These are phyloP conservation scores for Primulina tabacum DNA, from an alignment of 257 asterid species.

Conservation along the genomic window DNA sequence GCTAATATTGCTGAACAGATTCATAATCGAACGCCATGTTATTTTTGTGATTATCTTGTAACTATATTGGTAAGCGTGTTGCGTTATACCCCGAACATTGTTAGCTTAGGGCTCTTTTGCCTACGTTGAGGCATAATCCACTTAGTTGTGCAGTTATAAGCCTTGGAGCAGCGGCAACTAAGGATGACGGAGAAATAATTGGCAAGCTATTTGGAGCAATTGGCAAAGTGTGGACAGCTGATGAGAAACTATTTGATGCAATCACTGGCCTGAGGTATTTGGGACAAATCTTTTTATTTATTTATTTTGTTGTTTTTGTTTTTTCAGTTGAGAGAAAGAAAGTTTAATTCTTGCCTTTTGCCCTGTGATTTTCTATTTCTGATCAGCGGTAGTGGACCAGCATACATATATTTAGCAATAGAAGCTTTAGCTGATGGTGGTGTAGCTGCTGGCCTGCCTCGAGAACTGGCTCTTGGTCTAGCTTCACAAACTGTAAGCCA, in stretches of 20 bases:
- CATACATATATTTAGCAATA: conserved; percentile 80
- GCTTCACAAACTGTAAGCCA: conserved; percentile 93
- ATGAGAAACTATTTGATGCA: conserved; percentile 85
- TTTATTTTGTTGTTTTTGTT: background rate
- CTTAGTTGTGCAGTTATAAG: conserved; percentile 50
- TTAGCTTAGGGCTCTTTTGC: background rate
- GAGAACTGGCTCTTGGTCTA: conserved; percentile 80
- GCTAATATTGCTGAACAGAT: background rate
- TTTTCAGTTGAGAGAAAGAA: background rate
- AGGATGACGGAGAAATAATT: conserved; percentile 72
- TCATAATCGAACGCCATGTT: background rate
- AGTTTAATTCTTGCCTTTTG: background rate
- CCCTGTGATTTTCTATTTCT: conserved; percentile 19
- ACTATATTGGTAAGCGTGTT: background rate
- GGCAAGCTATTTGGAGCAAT: conserved; percentile 72
- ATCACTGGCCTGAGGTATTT: conserved; percentile 79
- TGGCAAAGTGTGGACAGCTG: conserved; percentile 93
- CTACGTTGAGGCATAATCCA: too few relatives aligned
- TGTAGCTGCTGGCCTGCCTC: conserved; percentile 93
- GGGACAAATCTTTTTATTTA: background rate
- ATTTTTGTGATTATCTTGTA: background rate
- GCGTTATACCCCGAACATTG: background rate
- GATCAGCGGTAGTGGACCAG: conserved; percentile 95
- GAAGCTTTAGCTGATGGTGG: conserved; percentile 99
- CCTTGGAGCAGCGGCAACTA: conserved; percentile 66